Evolutionary conservation across 1,284 basidiomycete genomes (phyloP), one percentile per base, ranked within the genome.

Genomic region (Cystodermella granulosa): DNA sequence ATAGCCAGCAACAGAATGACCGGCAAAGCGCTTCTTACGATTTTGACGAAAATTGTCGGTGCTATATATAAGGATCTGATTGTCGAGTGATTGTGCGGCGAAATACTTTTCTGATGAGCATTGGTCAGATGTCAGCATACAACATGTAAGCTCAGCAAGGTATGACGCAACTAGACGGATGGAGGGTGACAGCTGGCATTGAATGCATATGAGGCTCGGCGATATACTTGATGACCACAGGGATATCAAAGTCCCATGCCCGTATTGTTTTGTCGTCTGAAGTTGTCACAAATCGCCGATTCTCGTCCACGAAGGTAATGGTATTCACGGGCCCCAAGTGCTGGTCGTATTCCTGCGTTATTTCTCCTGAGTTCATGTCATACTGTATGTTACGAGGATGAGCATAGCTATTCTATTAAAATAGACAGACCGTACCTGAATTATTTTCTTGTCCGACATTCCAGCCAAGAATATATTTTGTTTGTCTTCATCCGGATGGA

Each of bases 141-240:
- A 42, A 42, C 26, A 42, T 8, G 38, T 39, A 43, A 37, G 35
- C 46, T 49, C 42, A 49, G 45, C 24, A 44, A n/a, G 44, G 37
- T 21, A 17, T 36, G 39, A 17, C 81, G 90, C 55, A 66, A 95
- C 92, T 88, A 48, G 83, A 92, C 8, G 96, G 96, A 66, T 97
- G 92, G 24, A 94, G 69, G 7, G 91, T 91, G 31, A 98, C 94
- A 15, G 95, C 89, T 11, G 96, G 96, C 94, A 99, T 98, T 26
- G 92, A 96, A 69, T 99, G 94, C 96, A 99, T 98, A 62, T 92
- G 86, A 7, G 96, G 96, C 66, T 99, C 96, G 24, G 96, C 94
- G 51, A 98, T 97, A 67, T 98, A 96, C 69, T 99, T 98, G 79
- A 98, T 98, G 48, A 97, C 93, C 21, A 98, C 94, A 4, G 94